Base-by-base conservation (phyloP, 805 yeast genomes). In the Candida easanensis region DNA sequence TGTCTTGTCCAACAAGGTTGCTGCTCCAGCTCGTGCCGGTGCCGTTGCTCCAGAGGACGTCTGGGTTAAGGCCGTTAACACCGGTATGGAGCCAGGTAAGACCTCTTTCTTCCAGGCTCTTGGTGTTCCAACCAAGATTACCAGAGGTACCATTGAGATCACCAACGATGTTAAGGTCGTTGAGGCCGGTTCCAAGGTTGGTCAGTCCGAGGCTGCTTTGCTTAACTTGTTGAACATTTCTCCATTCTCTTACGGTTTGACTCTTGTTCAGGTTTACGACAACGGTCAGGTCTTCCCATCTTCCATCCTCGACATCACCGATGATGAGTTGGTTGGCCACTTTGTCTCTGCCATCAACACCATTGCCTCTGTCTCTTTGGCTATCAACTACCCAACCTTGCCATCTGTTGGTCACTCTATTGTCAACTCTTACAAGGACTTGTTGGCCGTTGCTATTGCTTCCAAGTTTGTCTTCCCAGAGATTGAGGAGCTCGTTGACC, bases 41-140 rank as follows among this genome's bases (percentile, higher is more conserved):
- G 98, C 98, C 68, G 70, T 88, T 69, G 97, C 99, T 66, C 98
- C 98, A 73, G 84, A 73, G 72, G 97, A 91, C 69, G 98, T 93
- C 67, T 88, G 82, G 84, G 85, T 93, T 62, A 95, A 95, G 71
- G 98, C 98, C 65, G 95, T 96, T 76, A 93, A 93, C 96, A 93
- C 99, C 64, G 97, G 98, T 86, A 90, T 93, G 96, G 99, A 93
- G 80, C 99, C 99, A 76, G 98, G 98, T 85, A 93, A 93, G 88
- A 93, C 99, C 69, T 93, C 99, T 71, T 93, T 93, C 95, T 93
- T 93, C 98, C 99, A 93, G 84, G 99, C 99, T 70, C 84, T 93
- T 68, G 98, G 98, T 88, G 97, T 93, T 67, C 99, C 99, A 83
- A 93, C 99, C 88, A 93, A 93, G 95, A 93, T 93, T 89, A 93